phyloP scores from a whole-genome alignment of 257 asterid genomes.

The Cinchona pubescens region DNA sequence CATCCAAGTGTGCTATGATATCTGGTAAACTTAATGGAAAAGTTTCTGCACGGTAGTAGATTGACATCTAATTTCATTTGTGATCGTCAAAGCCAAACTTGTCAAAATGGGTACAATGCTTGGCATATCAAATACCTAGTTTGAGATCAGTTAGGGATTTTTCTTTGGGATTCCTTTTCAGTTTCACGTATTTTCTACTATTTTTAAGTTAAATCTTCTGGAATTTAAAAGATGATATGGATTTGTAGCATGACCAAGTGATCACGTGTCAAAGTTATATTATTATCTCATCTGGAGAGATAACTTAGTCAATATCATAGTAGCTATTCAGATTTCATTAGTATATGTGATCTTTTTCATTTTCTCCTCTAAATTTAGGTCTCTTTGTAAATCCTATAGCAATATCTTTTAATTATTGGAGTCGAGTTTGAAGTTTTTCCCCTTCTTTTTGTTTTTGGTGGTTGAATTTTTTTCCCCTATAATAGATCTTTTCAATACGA shows the following conservation, averaged over 20 bases:
- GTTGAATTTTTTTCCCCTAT: constrained; percentile 21
- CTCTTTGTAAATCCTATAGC: constrained; percentile 14
- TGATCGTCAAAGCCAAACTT: background rate
- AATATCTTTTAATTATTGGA: constrained; percentile 4
- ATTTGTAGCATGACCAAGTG: background rate
- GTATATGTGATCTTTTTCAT: background rate
- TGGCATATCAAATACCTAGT: background rate
- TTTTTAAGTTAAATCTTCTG: background rate
- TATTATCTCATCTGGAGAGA: background rate
- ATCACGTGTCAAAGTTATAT: background rate
- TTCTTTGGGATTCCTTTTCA: background rate
- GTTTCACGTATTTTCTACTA: background rate
- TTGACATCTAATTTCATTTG: background rate
- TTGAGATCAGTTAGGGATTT: background rate
- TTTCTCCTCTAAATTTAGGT: constrained; percentile 11
- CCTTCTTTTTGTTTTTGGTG: constrained; percentile 4
- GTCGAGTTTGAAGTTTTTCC: constrained; percentile 3
- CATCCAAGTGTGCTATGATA: background rate
- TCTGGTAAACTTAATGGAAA: background rate
- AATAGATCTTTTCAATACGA: constrained; percentile 27
- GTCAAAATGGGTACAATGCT: background rate
- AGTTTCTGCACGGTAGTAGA: background rate
- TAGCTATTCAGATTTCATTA: background rate
- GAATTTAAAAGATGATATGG: background rate
- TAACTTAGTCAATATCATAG: background rate